Evolutionary conservation across 352 stramenopile species (phyloP).

Genomic region (Phytophthora nicotianae): DNA sequence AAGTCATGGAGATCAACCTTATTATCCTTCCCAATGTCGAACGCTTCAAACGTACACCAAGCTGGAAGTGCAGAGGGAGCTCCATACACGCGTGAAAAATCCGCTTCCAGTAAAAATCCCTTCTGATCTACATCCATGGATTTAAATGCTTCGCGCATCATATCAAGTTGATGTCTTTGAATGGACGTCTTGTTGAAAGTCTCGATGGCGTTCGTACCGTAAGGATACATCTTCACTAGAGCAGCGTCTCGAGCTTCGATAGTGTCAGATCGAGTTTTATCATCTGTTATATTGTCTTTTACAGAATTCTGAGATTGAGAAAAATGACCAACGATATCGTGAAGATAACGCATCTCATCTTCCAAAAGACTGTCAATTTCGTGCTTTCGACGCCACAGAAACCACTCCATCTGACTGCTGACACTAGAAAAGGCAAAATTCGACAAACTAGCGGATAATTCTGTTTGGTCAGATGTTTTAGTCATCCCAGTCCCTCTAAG

Average conservation of each 20-base stretch:
- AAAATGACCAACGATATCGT: constrained; percentile 33
- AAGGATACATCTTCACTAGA: constrained; percentile 63
- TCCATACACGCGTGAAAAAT: constrained; percentile 29
- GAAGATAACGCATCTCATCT: constrained; percentile 67
- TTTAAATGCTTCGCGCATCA: constrained; percentile 51
- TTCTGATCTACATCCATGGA: constrained; percentile 42
- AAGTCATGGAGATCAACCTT: constrained; percentile 63
- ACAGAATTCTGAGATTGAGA: not conserved
- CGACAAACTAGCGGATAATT: constrained; percentile 42
- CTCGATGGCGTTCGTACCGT: constrained; percentile 58
- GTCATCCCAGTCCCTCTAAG: constrained; percentile 51
- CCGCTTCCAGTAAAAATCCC: constrained; percentile 39
- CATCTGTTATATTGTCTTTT: not conserved
- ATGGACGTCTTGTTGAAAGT: constrained; percentile 52
- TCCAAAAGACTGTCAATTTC: constrained; percentile 66
- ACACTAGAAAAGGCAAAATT: constrained; percentile 70
- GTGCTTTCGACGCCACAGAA: constrained; percentile 74
- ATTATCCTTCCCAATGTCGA: constrained; percentile 57
- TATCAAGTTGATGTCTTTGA: constrained; percentile 52
- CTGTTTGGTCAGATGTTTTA: not conserved
- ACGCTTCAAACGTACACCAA: constrained; percentile 55
- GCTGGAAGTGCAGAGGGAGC: constrained; percentile 19
- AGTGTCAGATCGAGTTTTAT: not conserved
- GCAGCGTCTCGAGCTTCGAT: constrained; percentile 8
- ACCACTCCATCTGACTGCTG: constrained; percentile 75